phyloP scores from a whole-genome alignment of 2,329 filamentous ascomycete genomes.

The Colletotrichum destructivum region DNA sequence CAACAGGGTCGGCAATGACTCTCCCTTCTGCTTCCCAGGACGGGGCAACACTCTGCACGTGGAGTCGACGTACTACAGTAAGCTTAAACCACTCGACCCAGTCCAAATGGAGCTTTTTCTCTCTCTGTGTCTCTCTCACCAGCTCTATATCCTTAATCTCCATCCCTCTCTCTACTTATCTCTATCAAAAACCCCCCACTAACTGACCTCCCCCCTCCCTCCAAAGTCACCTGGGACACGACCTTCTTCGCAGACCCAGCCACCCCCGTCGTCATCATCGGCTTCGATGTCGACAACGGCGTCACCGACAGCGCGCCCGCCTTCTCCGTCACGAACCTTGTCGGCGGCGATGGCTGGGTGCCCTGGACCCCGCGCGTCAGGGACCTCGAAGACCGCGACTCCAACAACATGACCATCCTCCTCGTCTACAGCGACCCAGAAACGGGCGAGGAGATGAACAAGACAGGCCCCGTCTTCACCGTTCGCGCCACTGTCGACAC shows the following conservation, averaged over 20 bases:
- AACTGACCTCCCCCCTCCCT: not conserved
- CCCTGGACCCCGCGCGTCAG: conserved; percentile 46
- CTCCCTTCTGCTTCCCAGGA: conserved; percentile 53
- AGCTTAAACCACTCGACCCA: conserved; percentile 28
- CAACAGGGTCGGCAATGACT: conserved; percentile 45
- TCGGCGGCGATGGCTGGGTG: conserved; percentile 49
- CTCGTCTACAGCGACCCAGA: conserved; percentile 45
- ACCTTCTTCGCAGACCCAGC: conserved; percentile 46
- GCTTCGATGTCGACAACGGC: conserved; percentile 36
- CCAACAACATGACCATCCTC: conserved; percentile 43
- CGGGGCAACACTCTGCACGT: conserved; percentile 48
- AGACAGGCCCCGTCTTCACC: conserved; percentile 48
- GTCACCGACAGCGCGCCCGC: conserved; percentile 41
- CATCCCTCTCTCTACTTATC: no score
- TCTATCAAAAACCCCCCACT: not conserved
- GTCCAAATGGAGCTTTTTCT: not conserved
- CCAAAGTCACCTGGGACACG: conserved; percentile 53
- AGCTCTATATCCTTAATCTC: no score
- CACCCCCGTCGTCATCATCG: conserved; percentile 44
- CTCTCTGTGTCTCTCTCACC: no score
- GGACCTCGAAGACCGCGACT: conserved; percentile 43
- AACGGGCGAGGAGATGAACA: conserved; percentile 38
- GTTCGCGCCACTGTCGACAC: conserved; percentile 24
- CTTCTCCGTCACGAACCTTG: conserved; percentile 40
- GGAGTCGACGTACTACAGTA: conserved; percentile 53